These are phyloP conservation scores for Fusarium sp. DNA, from an alignment of 2,329 filamentous ascomycete genomes.

Conservation along the genomic window DNA sequence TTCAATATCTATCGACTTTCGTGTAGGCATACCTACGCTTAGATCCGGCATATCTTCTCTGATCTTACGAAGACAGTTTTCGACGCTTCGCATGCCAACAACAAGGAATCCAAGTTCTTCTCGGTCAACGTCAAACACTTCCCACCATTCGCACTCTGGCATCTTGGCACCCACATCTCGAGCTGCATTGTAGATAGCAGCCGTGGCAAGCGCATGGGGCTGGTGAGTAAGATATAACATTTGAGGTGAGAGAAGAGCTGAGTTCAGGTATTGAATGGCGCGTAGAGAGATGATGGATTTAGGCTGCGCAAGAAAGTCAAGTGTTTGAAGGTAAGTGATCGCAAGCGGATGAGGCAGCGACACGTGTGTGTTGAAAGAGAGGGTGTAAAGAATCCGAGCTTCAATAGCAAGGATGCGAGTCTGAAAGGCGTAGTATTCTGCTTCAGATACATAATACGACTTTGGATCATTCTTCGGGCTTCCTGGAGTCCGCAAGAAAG, in stretches of 20 bases:
- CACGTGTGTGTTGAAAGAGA: slow-evolving; percentile 88
- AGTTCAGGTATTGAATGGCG: slow-evolving; percentile 84
- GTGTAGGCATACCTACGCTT: slow-evolving; percentile 66
- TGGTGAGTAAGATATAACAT: slow-evolving; percentile 93
- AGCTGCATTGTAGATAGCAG: slow-evolving; percentile 90
- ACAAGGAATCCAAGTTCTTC: slow-evolving; percentile 95
- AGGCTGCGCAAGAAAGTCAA: slow-evolving; percentile 72
- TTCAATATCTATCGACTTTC: slow-evolving; percentile 69
- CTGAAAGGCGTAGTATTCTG: slow-evolving; percentile 75
- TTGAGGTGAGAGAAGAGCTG: slow-evolving; percentile 86
- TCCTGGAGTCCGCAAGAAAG: slow-evolving; percentile 61
- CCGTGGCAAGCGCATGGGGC: slow-evolving; percentile 84
- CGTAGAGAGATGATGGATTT: slow-evolving; percentile 70
- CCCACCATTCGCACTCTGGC: slow-evolving; percentile 93
- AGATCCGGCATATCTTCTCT: slow-evolving; percentile 66
- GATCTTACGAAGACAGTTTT: slow-evolving; percentile 74
- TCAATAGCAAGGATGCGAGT: slow-evolving; percentile 78
- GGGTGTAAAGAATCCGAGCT: slow-evolving; percentile 77
- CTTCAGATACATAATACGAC: slow-evolving; percentile 78
- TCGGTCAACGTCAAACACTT: slow-evolving; percentile 94
- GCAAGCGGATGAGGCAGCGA: slow-evolving; percentile 87
- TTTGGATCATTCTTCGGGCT: slow-evolving; percentile 58
- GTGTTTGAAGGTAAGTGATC: slow-evolving; percentile 91
- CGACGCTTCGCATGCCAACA: slow-evolving; percentile 84
- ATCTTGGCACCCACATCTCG: slow-evolving; percentile 81